Conservation (phyloP, 208 protist genomes). For the Endotrypanum monterogeii region DNA sequence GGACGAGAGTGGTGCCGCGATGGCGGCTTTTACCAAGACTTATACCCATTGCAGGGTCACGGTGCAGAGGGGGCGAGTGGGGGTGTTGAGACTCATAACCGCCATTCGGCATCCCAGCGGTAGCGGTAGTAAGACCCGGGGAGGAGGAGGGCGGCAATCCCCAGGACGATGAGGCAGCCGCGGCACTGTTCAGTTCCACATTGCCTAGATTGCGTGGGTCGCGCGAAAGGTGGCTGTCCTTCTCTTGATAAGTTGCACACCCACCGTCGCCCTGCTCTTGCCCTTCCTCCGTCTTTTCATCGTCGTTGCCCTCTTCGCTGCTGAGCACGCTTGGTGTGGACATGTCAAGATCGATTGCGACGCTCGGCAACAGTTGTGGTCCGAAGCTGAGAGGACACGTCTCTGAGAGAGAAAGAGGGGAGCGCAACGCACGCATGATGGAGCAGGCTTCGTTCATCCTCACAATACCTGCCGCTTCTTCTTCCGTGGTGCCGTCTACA, state of each 20-base stretch:
- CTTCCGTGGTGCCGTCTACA: background rate
- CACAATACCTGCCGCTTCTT: background rate
- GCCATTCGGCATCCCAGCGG: slow-evolving; percentile 5
- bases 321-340: slow-evolving; percentile 63
- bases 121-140: background rate
- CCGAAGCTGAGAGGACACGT: slow-evolving; percentile 11
- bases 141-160: background rate
- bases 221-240: background rate
- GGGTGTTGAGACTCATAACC: background rate
- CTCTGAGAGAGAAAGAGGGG: background rate
- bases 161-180: background rate
- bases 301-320: slow-evolving; percentile 43
- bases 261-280: background rate
- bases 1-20: slow-evolving; percentile 14
- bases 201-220: slow-evolving; percentile 26
- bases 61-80: background rate
- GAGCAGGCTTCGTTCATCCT: background rate
- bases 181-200: slow-evolving; percentile 13
- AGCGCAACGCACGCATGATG: slow-evolving; percentile 1
- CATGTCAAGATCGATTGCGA: slow-evolving; percentile 37
- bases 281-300: slow-evolving; percentile 31
- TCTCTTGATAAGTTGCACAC: background rate
- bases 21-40: slow-evolving; percentile 7
- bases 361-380: background rate
- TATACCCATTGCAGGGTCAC: background rate